phyloP scores from a whole-genome alignment of 1,284 basidiomycete genomes.

The Ceratobasidium sp. region DNA sequence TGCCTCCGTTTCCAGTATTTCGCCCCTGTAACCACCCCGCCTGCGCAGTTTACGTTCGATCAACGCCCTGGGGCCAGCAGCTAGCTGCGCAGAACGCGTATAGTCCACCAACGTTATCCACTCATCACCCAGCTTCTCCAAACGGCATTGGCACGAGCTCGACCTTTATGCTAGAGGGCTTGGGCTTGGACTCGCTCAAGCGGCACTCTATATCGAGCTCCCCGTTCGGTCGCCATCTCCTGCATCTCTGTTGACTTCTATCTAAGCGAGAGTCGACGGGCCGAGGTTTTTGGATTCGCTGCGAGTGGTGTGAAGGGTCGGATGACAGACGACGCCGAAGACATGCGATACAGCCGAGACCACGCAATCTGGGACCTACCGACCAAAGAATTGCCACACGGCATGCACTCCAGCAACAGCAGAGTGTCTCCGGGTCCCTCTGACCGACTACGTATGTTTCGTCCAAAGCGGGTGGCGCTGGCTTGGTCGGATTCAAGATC shows the following conservation, averaged over 20 bases:
- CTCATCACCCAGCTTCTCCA: background rate
- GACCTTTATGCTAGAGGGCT: background rate
- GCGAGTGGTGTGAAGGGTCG: background rate
- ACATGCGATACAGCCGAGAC: background rate
- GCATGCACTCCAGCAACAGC: background rate
- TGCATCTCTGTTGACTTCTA: background rate
- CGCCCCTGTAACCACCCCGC: background rate
- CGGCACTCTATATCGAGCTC: background rate
- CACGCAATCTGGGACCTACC: background rate
- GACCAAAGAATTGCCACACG: background rate
- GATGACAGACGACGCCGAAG: background rate
- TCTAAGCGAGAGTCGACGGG: constrained; percentile 7
- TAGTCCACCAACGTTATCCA: background rate
- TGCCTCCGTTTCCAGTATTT: background rate
- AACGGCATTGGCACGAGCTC: background rate
- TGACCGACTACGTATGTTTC: constrained; percentile 22
- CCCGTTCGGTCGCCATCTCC: background rate
- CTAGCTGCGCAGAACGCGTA: background rate
- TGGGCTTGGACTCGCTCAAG: background rate
- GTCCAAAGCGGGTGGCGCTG: background rate
- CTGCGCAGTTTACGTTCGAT: constrained; percentile 8
- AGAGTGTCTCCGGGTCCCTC: background rate
- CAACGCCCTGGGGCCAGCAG: background rate
- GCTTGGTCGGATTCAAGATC: background rate
- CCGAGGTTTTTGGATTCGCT: constrained; percentile 6